Percentiles rank a stretch among this genome's conserved stretches.
Evolutionary conservation across 257 asterid species (phyloP).

Genomic region (Linaria vulgaris): DNA sequence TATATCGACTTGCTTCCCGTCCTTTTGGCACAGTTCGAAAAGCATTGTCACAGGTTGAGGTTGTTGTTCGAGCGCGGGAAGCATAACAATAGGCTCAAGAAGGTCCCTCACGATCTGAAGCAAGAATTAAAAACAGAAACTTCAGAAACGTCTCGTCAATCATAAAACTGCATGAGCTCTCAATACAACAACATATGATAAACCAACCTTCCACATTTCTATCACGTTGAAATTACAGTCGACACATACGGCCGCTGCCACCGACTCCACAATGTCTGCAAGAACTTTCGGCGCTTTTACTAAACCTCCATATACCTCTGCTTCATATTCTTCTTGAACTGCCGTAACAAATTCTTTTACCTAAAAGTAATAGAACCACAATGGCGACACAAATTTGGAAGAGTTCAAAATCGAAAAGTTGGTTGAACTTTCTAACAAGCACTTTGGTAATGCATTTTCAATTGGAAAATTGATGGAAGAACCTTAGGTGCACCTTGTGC

Average conservation of each 20-base stretch:
- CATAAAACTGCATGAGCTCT: no score
- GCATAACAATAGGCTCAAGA: slow-evolving; percentile 65
- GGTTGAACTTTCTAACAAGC: slow-evolving; percentile 36
- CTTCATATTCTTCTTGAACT: slow-evolving; percentile 46
- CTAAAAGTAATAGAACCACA: slow-evolving; percentile 36
- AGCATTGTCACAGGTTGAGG: slow-evolving; percentile 88
- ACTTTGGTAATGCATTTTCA: slow-evolving; percentile 15
- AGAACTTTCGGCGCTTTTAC: slow-evolving; percentile 81
- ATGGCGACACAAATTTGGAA: slow-evolving; percentile 29
- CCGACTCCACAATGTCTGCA: slow-evolving; percentile 80
- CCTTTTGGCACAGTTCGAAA: slow-evolving; percentile 66
- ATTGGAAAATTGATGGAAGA: no score
- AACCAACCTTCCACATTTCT: slow-evolving; percentile 46
- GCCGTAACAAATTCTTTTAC: slow-evolving; percentile 58
- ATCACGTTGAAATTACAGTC: slow-evolving; percentile 40
- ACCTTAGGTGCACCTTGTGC: no score
- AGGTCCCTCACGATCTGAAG: slow-evolving; percentile 51
- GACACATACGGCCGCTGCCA: slow-evolving; percentile 66
- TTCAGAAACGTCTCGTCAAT: no score
- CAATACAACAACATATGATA: background rate
- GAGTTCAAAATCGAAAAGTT: slow-evolving; percentile 35
- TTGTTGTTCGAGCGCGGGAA: slow-evolving; percentile 49
- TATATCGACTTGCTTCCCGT: slow-evolving; percentile 55
- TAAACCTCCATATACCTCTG: slow-evolving; percentile 66
- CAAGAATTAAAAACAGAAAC: background rate